Evolutionary conservation across 2,329 filamentous ascomycete genomes (phyloP).

Genomic region (Penicillium sp.): DNA sequence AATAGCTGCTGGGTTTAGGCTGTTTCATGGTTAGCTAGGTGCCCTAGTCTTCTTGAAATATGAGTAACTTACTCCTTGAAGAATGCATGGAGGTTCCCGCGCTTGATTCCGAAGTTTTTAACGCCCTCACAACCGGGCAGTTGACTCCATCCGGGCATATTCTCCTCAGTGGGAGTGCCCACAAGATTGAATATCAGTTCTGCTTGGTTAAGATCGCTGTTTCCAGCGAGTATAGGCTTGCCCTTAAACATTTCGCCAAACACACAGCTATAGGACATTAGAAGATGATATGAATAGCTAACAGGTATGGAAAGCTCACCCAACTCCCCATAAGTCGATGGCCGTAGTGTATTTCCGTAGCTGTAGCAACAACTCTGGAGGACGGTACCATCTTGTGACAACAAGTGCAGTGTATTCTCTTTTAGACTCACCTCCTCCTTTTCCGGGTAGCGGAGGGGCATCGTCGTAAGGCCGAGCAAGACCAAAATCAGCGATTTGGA

Average conservation of each 20-base stretch:
- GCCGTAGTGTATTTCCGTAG: slow-evolving; percentile 92
- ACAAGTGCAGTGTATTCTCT: slow-evolving; percentile 96
- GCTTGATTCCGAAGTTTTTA: slow-evolving; percentile 59
- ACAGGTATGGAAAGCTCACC: slow-evolving; percentile 54
- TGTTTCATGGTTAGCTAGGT: slow-evolving; percentile 26
- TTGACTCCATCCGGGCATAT: slow-evolving; percentile 84
- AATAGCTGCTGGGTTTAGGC: slow-evolving; percentile 68
- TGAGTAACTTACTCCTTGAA: slow-evolving; percentile 65
- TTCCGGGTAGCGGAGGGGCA: slow-evolving; percentile 69
- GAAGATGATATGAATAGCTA: not conserved
- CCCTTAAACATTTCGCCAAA: slow-evolving; percentile 97
- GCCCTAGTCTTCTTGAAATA: not conserved
- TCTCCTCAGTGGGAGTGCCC: slow-evolving; percentile 83
- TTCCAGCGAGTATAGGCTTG: slow-evolving; percentile 87
- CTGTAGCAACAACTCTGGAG: slow-evolving; percentile 85
- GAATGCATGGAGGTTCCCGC: slow-evolving; percentile 65
- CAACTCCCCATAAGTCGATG: slow-evolving; percentile 97
- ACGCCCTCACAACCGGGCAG: slow-evolving; percentile 79
- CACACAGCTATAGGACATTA: slow-evolving; percentile 65
- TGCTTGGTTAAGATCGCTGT: slow-evolving; percentile 83
- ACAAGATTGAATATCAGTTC: slow-evolving; percentile 93
- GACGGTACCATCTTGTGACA: slow-evolving; percentile 94
- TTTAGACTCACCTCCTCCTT: slow-evolving; percentile 77
- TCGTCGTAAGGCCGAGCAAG: slow-evolving; percentile 92
- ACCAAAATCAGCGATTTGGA: slow-evolving; percentile 97